These are phyloP conservation scores for Exutisphaerella laricina DNA, from an alignment of 2,329 filamentous ascomycete genomes.

Conservation along the genomic window DNA sequence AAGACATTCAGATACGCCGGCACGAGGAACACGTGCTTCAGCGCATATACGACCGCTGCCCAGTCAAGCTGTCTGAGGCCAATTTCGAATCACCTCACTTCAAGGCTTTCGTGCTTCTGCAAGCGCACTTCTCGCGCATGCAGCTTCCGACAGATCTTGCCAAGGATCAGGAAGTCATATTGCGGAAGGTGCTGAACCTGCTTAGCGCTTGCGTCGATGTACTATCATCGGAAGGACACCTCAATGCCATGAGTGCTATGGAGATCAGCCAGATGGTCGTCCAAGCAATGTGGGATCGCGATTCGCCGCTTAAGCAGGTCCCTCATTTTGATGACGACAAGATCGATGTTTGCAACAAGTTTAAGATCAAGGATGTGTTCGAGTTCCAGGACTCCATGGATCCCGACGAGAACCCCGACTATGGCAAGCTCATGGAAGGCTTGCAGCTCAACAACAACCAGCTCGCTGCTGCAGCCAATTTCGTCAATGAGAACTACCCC, in stretches of 20 bases:
- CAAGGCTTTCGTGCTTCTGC: constrained; percentile 94
- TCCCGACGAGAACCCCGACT: constrained; percentile 81
- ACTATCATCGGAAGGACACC: constrained; percentile 86
- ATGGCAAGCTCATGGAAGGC: constrained; percentile 68
- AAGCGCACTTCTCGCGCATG: constrained; percentile 97
- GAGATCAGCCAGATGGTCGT: constrained; percentile 99
- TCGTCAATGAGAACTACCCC: constrained; percentile 95
- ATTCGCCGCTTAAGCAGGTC: constrained; percentile 95
- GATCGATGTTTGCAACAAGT: constrained; percentile 74
- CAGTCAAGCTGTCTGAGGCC: constrained; percentile 87
- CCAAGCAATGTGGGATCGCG: constrained; percentile 98
- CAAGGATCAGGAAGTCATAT: constrained; percentile 87
- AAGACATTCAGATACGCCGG: constrained; percentile 85
- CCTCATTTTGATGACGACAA: constrained; percentile 84
- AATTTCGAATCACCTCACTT: constrained; percentile 93
- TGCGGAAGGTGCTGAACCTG: constrained; percentile 78
- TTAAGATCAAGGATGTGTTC: constrained; percentile 84
- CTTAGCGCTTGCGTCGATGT: constrained; percentile 92
- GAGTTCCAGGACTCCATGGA: constrained; percentile 99
- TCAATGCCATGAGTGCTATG: constrained; percentile 98
- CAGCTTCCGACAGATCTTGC: constrained; percentile 90
- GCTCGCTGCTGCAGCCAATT: constrained; percentile 80
- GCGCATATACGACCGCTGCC: constrained; percentile 88
- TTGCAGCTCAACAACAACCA: constrained; percentile 76
- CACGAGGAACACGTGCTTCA: constrained; percentile 85